phyloP scores from a whole-genome alignment of 371 early-diverging fungal genomes.

The Mortierella polycephala region DNA sequence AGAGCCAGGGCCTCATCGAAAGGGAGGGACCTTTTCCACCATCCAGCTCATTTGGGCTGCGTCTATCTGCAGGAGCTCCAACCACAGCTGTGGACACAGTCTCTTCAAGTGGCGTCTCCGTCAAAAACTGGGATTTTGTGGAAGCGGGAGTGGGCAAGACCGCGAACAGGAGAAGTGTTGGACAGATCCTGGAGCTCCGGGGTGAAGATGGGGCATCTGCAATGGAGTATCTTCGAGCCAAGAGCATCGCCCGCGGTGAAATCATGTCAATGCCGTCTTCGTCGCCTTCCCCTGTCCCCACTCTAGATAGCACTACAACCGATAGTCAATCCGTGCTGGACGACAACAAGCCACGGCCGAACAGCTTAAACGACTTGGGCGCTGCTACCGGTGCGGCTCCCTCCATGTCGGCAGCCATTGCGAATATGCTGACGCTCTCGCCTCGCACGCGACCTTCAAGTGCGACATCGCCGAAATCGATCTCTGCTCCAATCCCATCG shows the following conservation, averaged over 20 bases:
- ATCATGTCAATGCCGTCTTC: background rate
- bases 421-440: conserved; percentile 15
- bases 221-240: conserved; percentile 45
- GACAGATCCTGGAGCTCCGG: conserved; percentile 28
- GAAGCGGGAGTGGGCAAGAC: conserved; percentile 4
- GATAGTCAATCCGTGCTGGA: conserved; percentile 1
- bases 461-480: background rate
- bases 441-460: conserved; percentile 22
- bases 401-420: conserved; percentile 6
- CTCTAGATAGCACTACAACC: background rate
- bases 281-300: background rate
- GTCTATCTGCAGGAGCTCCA: conserved; percentile 13
- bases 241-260: conserved; percentile 39
- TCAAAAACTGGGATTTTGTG: background rate
- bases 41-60: conserved; percentile 25
- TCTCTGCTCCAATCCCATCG: conserved; percentile 1
- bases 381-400: conserved; percentile 2
- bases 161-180: conserved; percentile 24
- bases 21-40: conserved; percentile 11
- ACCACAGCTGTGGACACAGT: background rate
- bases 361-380: conserved; percentile 14
- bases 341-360: conserved; percentile 3
- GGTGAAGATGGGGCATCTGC: conserved; percentile 36
- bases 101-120: background rate
- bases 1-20: conserved; percentile 14